phyloP scores from a whole-genome alignment of 768 basidiomycete genomes.

The Termitomyces sp. region DNA sequence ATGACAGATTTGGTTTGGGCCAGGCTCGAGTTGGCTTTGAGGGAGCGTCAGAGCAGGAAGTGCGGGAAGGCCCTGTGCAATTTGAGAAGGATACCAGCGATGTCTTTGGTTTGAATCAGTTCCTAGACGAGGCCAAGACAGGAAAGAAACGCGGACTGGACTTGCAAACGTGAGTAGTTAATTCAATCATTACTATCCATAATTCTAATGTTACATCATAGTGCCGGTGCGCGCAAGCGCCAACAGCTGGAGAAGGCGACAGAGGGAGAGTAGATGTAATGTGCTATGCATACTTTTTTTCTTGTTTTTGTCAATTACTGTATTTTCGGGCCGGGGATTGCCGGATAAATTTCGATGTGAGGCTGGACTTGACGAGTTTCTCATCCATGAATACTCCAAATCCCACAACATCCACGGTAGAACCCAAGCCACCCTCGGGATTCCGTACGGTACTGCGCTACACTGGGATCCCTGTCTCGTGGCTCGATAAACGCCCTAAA shows the following conservation, averaged over 20 bases:
- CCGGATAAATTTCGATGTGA: slow-evolving; percentile 12
- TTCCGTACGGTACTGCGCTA: slow-evolving; percentile 59
- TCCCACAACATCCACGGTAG: slow-evolving; percentile 16
- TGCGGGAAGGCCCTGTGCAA: slow-evolving; percentile 91
- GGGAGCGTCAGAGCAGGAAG: slow-evolving; percentile 82
- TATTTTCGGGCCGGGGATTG: slow-evolving; percentile 8
- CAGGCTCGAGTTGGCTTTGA: slow-evolving; percentile 85
- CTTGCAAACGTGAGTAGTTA: slow-evolving; percentile 56
- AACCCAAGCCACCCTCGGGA: slow-evolving; percentile 40
- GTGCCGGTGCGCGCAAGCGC: slow-evolving; percentile 61
- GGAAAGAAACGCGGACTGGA: slow-evolving; percentile 90
- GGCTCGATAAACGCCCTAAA: slow-evolving; percentile 80
- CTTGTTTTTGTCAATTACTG: background rate
- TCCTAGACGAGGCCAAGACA: slow-evolving; percentile 94
- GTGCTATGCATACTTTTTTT: background rate
- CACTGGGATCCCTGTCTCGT: slow-evolving; percentile 68
- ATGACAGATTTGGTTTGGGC: slow-evolving; percentile 92
- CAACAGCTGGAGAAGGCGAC: slow-evolving; percentile 63
- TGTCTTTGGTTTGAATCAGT: slow-evolving; percentile 95
- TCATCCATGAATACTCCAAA: slow-evolving; percentile 20
- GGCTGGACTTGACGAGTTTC: background rate
- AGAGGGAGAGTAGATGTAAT: slow-evolving; percentile 28
- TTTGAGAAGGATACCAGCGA: slow-evolving; percentile 98
- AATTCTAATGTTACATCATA: slow-evolving; percentile 16
- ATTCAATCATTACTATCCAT: background rate